Percentiles rank a stretch among this genome's conserved stretches.
Conservation (phyloP, 768 basidiomycete genomes). For the Leucosporidium scottii region DNA sequence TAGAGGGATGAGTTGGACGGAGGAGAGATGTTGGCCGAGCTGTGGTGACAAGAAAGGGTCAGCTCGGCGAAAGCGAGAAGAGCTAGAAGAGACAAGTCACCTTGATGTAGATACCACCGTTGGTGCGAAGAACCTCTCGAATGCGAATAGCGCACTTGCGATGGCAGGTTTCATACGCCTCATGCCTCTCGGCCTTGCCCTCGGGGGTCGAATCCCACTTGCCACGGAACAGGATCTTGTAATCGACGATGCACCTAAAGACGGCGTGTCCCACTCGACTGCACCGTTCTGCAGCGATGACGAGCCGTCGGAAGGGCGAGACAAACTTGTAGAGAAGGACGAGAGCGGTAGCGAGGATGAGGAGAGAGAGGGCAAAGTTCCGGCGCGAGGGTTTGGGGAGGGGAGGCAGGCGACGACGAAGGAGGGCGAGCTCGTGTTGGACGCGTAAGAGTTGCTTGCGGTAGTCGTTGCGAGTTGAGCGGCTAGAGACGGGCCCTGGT, state of each 20-base stretch:
- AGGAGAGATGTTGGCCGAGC: constrained; percentile 77
- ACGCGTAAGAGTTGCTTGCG: neutral
- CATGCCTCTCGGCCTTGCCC: constrained; percentile 51
- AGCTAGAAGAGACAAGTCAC: constrained; percentile 39
- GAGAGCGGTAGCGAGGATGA: constrained; percentile 4
- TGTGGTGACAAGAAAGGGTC: constrained; percentile 21
- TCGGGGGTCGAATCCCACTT: constrained; percentile 36
- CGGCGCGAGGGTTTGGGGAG: neutral
- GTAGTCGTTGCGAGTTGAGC: neutral
- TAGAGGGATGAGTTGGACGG: constrained; percentile 51
- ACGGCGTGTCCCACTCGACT: constrained; percentile 64
- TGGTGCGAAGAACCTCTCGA: constrained; percentile 72
- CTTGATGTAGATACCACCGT: constrained; percentile 77
- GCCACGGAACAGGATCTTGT: constrained; percentile 37
- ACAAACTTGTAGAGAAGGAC: constrained; percentile 55
- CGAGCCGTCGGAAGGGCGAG: constrained; percentile 66
- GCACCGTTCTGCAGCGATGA: constrained; percentile 69
- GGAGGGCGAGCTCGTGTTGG: neutral
- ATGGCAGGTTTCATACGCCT: constrained; percentile 53
- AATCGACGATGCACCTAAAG: constrained; percentile 38
- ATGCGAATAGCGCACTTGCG: constrained; percentile 70
- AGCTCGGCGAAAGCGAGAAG: neutral
- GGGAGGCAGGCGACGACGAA: neutral
- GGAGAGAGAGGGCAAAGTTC: neutral
- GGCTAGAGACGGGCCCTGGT: neutral